Percentiles rank a stretch among this genome's conserved stretches.
phyloP scores from a whole-genome alignment of 2,329 filamentous ascomycete species.

The Helotiales sp. region DNA sequence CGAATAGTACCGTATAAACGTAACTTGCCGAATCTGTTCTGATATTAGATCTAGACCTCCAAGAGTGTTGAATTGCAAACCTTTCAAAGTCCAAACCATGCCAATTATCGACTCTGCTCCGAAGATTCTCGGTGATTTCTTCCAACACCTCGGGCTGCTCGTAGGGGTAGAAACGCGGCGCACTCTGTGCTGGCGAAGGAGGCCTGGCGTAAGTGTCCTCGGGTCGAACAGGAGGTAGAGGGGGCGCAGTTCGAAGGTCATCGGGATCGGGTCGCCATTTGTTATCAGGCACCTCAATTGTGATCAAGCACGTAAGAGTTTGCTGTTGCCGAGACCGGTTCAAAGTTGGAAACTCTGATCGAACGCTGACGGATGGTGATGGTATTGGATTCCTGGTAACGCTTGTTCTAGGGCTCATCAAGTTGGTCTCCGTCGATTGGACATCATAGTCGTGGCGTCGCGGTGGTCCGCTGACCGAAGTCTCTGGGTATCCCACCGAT shows the following conservation, averaged over 20 bases:
- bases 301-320: constrained; percentile 90
- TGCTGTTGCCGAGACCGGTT: constrained; percentile 92
- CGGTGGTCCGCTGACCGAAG: constrained; percentile 68
- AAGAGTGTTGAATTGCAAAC: constrained; percentile 47
- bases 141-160: constrained; percentile 79
- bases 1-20: constrained; percentile 86
- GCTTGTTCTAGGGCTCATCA: constrained; percentile 72
- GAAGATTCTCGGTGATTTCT: constrained; percentile 83
- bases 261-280: constrained; percentile 89
- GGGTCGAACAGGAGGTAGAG: constrained; percentile 49
- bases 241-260: constrained; percentile 66
- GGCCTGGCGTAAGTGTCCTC: constrained; percentile 61
- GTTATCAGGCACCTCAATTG: constrained; percentile 89
- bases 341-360: constrained; percentile 95
- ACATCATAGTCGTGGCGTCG: constrained; percentile 93
- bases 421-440: constrained; percentile 90
- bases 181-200: constrained; percentile 59
- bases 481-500: constrained; percentile 80
- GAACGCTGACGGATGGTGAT: constrained; percentile 86
- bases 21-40: constrained; percentile 81
- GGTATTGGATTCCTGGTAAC: constrained; percentile 85
- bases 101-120: constrained; percentile 95
- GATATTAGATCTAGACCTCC: constrained; percentile 38
- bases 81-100: constrained; percentile 91
- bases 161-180: constrained; percentile 68